Base-by-base conservation (phyloP, 2,329 filamentous ascomycete genomes). In the Escovopsis sp. region DNA sequence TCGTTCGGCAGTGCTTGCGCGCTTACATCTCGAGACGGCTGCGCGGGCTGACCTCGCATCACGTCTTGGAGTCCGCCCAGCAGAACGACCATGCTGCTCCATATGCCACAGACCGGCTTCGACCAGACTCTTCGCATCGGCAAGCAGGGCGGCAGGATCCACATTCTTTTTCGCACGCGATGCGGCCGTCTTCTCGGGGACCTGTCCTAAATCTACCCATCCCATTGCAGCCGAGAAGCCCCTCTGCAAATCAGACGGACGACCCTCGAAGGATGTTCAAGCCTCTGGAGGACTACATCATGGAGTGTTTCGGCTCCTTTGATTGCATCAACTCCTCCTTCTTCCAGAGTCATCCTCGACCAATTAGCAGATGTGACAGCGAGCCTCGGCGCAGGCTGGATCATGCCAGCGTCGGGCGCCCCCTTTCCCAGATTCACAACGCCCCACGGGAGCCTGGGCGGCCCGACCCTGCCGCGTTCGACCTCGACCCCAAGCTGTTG, bases 261-360 rank as follows among this genome's bases (percentile, higher is more conserved):
- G 65, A 65, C 4, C 56, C 66, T 3, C 75, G 69, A 48, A 64
- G 62, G 27, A 72, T 88, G 10, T 94, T 94, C 53, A 76, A 72
- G 40, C 67, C 68, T 5, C 52, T 94, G 12, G 84, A 93, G 55
- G 79, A 86, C 41, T 88, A 90, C 49, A 68, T 94, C 28, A 60
- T 75, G 34, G 55, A 60, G 15, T 79, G 71, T 45, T 82, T 92
- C 47, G 68, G 71, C 36, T 76, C 76, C 0, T 76, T 76, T 44
- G 68, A 79, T 35, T 76, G 70, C 42, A 57, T 94, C n/a, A 92
- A 90, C 51, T 64, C 62, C 12, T 87, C 85, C 0, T 94, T 94
- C 16, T 39, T 34, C 50, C 61, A 68, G 27, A 68, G 68, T 1
- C 56, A 45, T 18, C 38, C 61, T 31, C 66, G 68, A 35, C 53